A percentile compares a stretch with the other conserved stretches of the same genome.
phyloP scores from a whole-genome alignment of 2,329 filamentous ascomycete genomes.

The Penicillium palitans region DNA sequence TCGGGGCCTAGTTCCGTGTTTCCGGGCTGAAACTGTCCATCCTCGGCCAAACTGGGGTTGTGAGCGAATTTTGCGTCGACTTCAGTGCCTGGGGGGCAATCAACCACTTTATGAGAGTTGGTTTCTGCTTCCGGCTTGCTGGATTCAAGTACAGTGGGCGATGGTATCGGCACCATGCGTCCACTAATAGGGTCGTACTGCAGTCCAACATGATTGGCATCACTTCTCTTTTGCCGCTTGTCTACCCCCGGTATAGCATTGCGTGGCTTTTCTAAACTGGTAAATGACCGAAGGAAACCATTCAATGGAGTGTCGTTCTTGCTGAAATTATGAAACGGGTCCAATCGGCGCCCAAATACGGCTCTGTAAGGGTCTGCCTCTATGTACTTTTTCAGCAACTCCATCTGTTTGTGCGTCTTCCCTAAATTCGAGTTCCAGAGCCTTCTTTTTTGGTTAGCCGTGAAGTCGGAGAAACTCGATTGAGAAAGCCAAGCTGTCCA shows the following conservation, averaged over 20 bases:
- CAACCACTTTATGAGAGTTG: neutral
- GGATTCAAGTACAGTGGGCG: neutral
- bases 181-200: conserved; percentile 47
- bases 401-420: conserved; percentile 35
- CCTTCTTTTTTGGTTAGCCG: conserved; percentile 8
- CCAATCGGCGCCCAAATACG: conserved; percentile 41
- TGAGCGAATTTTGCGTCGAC: conserved; percentile 14
- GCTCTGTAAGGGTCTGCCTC: conserved; percentile 43
- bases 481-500: conserved; percentile 10
- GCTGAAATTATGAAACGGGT: conserved; percentile 22
- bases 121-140: neutral
- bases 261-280: conserved; percentile 9
- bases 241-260: conserved; percentile 10
- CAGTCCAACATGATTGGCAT: conserved; percentile 17
- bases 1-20: neutral
- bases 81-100: conserved; percentile 10
- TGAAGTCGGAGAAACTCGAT: conserved; percentile 13
- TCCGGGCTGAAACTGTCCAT: conserved; percentile 14
- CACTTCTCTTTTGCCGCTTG: conserved; percentile 1
- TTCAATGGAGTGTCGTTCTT: conserved; percentile 30
- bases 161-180: conserved; percentile 37
- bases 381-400: conserved; percentile 37
- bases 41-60: conserved; percentile 2
- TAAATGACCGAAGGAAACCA: conserved; percentile 34
- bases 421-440: conserved; percentile 26